These are phyloP conservation scores for Lentinula boryana DNA, from an alignment of 768 basidiomycete species.

Conservation along the genomic window DNA sequence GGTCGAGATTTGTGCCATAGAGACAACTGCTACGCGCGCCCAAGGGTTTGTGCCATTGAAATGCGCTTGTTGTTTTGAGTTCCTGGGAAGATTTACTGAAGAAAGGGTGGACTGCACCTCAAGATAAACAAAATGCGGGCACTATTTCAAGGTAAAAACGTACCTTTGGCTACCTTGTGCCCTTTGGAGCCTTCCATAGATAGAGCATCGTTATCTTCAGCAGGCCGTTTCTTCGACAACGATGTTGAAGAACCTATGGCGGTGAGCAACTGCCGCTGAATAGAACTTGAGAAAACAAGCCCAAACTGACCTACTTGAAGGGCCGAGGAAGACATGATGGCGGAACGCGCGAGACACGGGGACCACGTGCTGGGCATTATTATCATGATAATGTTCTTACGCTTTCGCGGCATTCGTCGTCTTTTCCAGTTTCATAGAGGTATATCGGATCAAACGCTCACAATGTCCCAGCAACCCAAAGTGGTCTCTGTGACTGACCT, in stretches of 20 bases:
- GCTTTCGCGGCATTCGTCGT: background rate
- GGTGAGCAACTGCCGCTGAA: background rate
- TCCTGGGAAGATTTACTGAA: conserved; percentile 20
- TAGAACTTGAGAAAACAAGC: background rate
- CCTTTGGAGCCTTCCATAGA: background rate
- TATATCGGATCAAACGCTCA: background rate
- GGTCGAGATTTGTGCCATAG: conserved; percentile 24
- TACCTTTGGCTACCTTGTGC: background rate
- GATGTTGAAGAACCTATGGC: background rate
- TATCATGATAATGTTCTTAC: background rate
- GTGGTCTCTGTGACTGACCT: conserved; percentile 50
- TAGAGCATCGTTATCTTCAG: background rate
- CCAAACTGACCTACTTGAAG: background rate
- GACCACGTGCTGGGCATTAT: background rate
- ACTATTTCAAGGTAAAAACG: background rate
- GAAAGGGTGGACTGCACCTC: conserved; percentile 25
- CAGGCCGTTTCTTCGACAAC: conserved; percentile 3
- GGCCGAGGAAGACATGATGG: background rate
- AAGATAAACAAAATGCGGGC: background rate
- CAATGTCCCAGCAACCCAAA: conserved; percentile 28
- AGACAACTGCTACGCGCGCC: conserved; percentile 29
- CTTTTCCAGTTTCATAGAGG: background rate
- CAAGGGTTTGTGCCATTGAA: conserved; percentile 17
- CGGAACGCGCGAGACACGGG: background rate
- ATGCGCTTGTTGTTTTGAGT: background rate